Percentiles rank a stretch among this genome's conserved stretches.
Conservation (phyloP, 2,329 filamentous ascomycete species). For the Keithomyces neogunnii region DNA sequence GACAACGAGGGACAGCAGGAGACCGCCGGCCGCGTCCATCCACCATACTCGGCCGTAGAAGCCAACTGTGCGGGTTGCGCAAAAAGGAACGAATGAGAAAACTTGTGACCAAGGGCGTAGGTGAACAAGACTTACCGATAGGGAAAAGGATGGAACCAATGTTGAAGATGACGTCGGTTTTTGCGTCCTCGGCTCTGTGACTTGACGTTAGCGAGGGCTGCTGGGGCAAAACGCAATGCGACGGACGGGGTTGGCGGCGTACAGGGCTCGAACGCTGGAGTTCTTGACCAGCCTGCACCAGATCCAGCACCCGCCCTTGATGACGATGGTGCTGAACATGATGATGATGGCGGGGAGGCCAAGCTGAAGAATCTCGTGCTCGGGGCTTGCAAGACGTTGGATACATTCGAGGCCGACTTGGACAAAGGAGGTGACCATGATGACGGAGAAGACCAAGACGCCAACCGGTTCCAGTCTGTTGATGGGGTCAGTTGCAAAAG, state of each 20-base stretch:
- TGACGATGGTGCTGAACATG: slow-evolving; percentile 72
- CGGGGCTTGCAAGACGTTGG: slow-evolving; percentile 48
- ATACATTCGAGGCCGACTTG: slow-evolving; percentile 68
- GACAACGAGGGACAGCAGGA: slow-evolving; percentile 70
- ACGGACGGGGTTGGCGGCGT: slow-evolving; percentile 19
- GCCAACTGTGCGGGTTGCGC: slow-evolving; percentile 36
- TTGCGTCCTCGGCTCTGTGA: slow-evolving; percentile 39
- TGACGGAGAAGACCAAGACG: slow-evolving; percentile 72
- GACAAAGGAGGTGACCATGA: slow-evolving; percentile 79
- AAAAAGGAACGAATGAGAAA: background rate
- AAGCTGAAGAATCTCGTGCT: slow-evolving; percentile 65
- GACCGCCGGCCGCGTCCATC: slow-evolving; percentile 71
- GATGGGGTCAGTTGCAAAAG: background rate
- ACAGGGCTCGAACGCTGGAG: slow-evolving; percentile 74
- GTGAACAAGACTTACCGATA: slow-evolving; percentile 37
- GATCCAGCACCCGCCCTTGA: slow-evolving; percentile 77
- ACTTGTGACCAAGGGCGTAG: slow-evolving; percentile 4
- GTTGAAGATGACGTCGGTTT: slow-evolving; percentile 83
- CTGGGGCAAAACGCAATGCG: background rate
- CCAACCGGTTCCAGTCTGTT: slow-evolving; percentile 66
- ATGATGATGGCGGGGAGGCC: slow-evolving; percentile 65
- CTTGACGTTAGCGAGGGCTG: slow-evolving; percentile 2
- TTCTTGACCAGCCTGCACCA: slow-evolving; percentile 85
- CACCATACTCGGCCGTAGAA: slow-evolving; percentile 75
- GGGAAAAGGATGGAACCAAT: slow-evolving; percentile 83